A percentile compares a stretch with the other conserved stretches of the same genome.
These are phyloP conservation scores for Tuber indicum DNA, from an alignment of 495 filamentous ascomycete genomes.

Conservation along the genomic window DNA sequence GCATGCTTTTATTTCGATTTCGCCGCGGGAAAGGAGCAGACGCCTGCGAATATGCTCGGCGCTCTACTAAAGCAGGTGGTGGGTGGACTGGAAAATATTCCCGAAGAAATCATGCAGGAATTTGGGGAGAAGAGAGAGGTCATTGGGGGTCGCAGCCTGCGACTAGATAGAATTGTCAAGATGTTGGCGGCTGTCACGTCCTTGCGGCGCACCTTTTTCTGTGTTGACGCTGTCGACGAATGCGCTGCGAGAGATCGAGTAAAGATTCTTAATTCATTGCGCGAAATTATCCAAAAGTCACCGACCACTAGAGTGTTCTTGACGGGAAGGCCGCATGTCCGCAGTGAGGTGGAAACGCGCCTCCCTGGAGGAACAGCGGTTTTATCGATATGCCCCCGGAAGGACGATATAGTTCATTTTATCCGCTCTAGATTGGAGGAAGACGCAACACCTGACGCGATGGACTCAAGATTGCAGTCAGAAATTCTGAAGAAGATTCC, in stretches of 20 bases:
- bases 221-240: background rate
- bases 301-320: background rate
- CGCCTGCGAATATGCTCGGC: background rate
- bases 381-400: background rate
- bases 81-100: background rate
- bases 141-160: background rate
- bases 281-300: background rate
- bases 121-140: background rate
- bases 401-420: background rate
- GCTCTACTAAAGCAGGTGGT: background rate
- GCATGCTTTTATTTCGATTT: background rate
- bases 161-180: background rate
- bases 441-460: background rate
- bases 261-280: background rate
- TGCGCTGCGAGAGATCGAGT: background rate
- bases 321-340: background rate
- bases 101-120: background rate
- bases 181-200: background rate
- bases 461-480: background rate
- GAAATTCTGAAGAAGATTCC: background rate
- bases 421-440: background rate
- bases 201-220: background rate
- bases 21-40: background rate
- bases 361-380: background rate
- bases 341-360: background rate